Evolutionary conservation across 169 alveolate species (phyloP), one percentile per base, ranked within the genome.

Genomic region (Eimeria brunetti): DNA sequence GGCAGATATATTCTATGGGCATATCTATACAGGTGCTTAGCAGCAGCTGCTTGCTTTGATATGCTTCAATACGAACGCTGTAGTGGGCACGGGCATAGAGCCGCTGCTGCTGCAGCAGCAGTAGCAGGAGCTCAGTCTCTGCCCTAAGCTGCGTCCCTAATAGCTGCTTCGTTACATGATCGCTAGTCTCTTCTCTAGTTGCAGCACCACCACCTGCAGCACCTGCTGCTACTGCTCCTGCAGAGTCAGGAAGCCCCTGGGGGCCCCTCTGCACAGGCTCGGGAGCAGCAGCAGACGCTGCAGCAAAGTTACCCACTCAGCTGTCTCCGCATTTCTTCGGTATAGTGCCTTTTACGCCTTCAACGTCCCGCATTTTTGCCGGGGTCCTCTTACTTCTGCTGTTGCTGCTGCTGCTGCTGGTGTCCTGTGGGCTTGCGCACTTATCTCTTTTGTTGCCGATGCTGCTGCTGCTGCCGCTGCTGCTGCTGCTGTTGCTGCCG

Each of bases 81-180:
- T 81, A 81, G 4, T 33, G 71, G 12, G 89, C 71, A 20, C 89
- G 64, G 24, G 89, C 22, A 46, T 81, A 81, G n/a, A 69, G 69
- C 22, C 38, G 18, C 38, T 44, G 33, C n/a, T 81, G 73, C 49
- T 81, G 89, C 71, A 81, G 49, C 71, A 36, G 24, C 18, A 20
- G 0, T 9, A 22, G 14, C 16, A 81, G 71, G 41, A 18, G 27
- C 71, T 51, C 71, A 18, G 49, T 81, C 49, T 76, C 86, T 76
- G 0, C 56, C 38, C 18, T 60, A 1, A 0, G 76, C 41, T 64
- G n/a, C n/a, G n/a, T n/a, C n/a, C n/a, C n/a, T n/a, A n/a, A n/a
- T n/a, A n/a, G n/a, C n/a, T n/a, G n/a, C n/a, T n/a, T n/a, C n/a
- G n/a, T n/a, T n/a, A n/a, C n/a, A n/a, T n/a, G n/a, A n/a, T n/a